A percentile compares a stretch with the other conserved stretches of the same genome.
These are phyloP conservation scores for Fusarium sp. DNA, from an alignment of 2,329 filamentous ascomycete genomes.

Conservation along the genomic window DNA sequence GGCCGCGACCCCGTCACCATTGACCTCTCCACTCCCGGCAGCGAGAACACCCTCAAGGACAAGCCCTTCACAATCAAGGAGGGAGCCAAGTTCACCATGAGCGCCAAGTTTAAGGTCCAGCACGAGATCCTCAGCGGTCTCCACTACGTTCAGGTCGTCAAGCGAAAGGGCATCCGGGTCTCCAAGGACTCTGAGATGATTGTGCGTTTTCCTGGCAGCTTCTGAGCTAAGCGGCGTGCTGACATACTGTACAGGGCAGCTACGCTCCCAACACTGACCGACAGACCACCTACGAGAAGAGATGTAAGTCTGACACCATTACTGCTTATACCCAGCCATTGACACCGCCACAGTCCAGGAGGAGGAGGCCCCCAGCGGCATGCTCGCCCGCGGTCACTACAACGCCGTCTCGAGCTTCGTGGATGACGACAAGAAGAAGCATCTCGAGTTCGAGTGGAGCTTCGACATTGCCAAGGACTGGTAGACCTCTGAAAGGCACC, in stretches of 20 bases:
- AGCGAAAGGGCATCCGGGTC: constrained; percentile 85
- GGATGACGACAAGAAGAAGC: constrained; percentile 92
- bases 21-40: constrained; percentile 80
- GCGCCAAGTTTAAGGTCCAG: constrained; percentile 93
- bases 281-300: constrained; percentile 87
- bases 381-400: constrained; percentile 92
- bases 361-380: constrained; percentile 91
- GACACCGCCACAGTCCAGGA: constrained; percentile 73
- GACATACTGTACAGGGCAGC: constrained; percentile 72
- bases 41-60: constrained; percentile 82
- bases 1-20: constrained; percentile 89
- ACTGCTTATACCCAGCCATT: not conserved
- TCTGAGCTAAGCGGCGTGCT: constrained; percentile 18
- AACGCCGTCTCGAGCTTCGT: constrained; percentile 89
- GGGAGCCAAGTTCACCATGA: constrained; percentile 93
- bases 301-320: constrained; percentile 72
- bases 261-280: constrained; percentile 93
- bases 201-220: constrained; percentile 64
- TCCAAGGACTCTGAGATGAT: constrained; percentile 99
- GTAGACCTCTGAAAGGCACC: constrained; percentile 57
- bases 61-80: constrained; percentile 99
- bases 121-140: constrained; percentile 95
- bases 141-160: constrained; percentile 95
- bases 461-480: constrained; percentile 98
- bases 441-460: constrained; percentile 93